Conservation (phyloP, 2,329 filamentous ascomycete species). For the Grosmannia penicillata region DNA sequence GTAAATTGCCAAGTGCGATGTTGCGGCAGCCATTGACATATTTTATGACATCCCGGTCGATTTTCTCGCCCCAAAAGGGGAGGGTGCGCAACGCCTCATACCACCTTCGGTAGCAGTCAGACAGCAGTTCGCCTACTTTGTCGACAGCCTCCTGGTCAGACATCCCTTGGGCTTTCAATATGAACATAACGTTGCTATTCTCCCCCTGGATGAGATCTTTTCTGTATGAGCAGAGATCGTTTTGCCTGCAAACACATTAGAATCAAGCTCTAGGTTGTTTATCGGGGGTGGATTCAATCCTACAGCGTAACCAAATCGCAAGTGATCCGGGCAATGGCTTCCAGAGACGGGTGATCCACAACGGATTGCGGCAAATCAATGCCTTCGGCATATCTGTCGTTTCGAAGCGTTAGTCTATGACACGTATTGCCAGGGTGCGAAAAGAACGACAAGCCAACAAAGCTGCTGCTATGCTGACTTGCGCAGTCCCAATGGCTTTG, state of each 20-base stretch:
- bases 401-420: too few relatives aligned
- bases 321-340: neutral
- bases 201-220: conserved; percentile 1
- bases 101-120: neutral
- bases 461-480: too few relatives aligned
- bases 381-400: conserved; percentile 1
- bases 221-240: neutral
- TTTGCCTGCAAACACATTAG: neutral
- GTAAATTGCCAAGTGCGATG: neutral
- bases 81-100: neutral
- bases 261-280: too few relatives aligned
- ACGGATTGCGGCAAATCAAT: neutral
- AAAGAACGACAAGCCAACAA: too few relatives aligned
- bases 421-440: too few relatives aligned
- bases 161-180: neutral
- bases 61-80: neutral
- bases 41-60: neutral
- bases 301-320: conserved; percentile 1
- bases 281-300: neutral
- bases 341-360: neutral
- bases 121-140: neutral
- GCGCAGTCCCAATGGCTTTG: too few relatives aligned
- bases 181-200: neutral
- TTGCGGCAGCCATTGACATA: conserved; percentile 1
- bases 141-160: neutral